phyloP scores from a whole-genome alignment of 768 basidiomycete species.

The Suillus fuscotomentosus region DNA sequence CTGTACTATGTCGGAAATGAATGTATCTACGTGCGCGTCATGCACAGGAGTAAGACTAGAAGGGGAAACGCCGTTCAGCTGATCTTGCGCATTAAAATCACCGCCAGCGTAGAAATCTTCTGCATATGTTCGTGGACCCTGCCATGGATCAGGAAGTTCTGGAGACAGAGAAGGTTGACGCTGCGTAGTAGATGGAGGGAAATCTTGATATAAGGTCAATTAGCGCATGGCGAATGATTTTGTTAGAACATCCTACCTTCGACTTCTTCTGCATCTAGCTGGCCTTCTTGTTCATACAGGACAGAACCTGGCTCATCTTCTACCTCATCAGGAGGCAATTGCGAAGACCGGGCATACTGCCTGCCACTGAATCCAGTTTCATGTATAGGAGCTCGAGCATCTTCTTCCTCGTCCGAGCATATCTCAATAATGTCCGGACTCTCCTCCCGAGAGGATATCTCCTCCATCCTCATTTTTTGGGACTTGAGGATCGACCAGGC shows the following conservation, averaged over 20 bases:
- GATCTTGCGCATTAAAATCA: slow-evolving; percentile 23
- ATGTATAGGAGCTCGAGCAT: slow-evolving; percentile 7
- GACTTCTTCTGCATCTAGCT: slow-evolving; percentile 15
- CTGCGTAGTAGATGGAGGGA: background rate
- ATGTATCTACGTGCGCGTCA: slow-evolving; percentile 11
- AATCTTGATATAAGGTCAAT: background rate
- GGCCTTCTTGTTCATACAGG: slow-evolving; percentile 8
- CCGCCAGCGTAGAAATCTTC: slow-evolving; percentile 48
- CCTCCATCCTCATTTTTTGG: slow-evolving; percentile 16
- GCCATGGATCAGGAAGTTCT: slow-evolving; percentile 41
- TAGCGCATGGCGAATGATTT: background rate
- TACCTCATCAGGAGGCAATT: background rate
- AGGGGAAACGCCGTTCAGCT: slow-evolving; percentile 14
- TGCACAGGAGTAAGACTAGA: slow-evolving; percentile 23
- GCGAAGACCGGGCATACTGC: slow-evolving; percentile 11
- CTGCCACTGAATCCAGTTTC: slow-evolving; percentile 19
- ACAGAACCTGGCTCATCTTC: background rate
- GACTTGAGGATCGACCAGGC: slow-evolving; percentile 9
- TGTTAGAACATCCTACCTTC: slow-evolving; percentile 1
- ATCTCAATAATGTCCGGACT: slow-evolving; percentile 22
- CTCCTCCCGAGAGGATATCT: slow-evolving; percentile 7
- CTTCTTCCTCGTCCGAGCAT: slow-evolving; percentile 27
- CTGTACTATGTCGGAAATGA: background rate
- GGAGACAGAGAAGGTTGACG: slow-evolving; percentile 15
- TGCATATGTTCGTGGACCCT: slow-evolving; percentile 36